A percentile compares a stretch with the other conserved stretches of the same genome.
Evolutionary conservation across 257 asterid species (phyloP).

Genomic region (Craterostigma plantagineum): DNA sequence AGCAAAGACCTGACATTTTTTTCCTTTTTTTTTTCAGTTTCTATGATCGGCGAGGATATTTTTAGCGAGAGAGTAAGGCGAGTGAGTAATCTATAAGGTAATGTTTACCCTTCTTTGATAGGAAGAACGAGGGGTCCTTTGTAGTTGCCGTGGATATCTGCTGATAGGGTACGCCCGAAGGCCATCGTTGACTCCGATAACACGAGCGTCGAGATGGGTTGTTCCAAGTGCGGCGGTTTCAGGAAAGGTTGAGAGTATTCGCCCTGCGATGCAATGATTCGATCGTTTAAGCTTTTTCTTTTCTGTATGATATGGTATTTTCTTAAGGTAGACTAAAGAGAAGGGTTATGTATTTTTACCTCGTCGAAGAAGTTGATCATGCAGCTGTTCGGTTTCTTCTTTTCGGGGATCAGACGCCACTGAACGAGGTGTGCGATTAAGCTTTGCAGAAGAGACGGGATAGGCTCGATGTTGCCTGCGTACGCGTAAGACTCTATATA

Average conservation of each 20-base stretch:
- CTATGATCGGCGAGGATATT: no score
- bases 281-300: not conserved
- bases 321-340: not conserved
- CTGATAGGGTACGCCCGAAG: slow-evolving; percentile 66
- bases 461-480: slow-evolving; percentile 66
- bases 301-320: not conserved
- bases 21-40: no score
- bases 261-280: slow-evolving; percentile 28
- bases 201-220: slow-evolving; percentile 74
- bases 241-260: slow-evolving; percentile 91
- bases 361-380: slow-evolving; percentile 86
- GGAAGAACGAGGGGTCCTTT: slow-evolving; percentile 81
- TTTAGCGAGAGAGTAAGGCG: no score
- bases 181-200: slow-evolving; percentile 88
- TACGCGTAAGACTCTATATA: not conserved
- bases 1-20: slow-evolving; percentile 56
- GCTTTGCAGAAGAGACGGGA: slow-evolving; percentile 61
- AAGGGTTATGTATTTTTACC: slow-evolving; percentile 25
- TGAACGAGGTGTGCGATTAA: slow-evolving; percentile 69
- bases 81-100: not conserved
- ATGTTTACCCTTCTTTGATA: slow-evolving; percentile 64
- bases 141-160: slow-evolving; percentile 66
- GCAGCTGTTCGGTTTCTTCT: slow-evolving; percentile 76
- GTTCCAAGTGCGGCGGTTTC: slow-evolving; percentile 93
- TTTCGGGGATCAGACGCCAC: slow-evolving; percentile 81